These are phyloP conservation scores for Ormosia semicastrata DNA, from an alignment of 306 rosid genomes.

Conservation along the genomic window DNA sequence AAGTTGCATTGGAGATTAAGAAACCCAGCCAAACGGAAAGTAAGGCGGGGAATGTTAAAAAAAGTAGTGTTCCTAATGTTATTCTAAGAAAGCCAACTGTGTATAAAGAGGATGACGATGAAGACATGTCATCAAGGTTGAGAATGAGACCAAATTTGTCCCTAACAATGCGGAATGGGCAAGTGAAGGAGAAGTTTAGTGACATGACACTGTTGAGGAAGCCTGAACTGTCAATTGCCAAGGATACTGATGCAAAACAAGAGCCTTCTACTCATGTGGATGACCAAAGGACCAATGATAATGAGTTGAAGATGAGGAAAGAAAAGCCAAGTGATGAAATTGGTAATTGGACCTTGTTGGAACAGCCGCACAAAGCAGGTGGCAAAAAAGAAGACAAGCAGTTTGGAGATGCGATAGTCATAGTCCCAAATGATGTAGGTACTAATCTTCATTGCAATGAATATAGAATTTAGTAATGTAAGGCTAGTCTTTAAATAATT, in stretches of 20 bases:
- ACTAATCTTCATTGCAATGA: slow-evolving; percentile 22
- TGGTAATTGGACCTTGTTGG: slow-evolving; percentile 44
- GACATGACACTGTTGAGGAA: slow-evolving; percentile 83
- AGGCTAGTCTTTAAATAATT: slow-evolving; percentile 12
- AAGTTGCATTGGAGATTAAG: slow-evolving; percentile 42
- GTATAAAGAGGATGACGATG: slow-evolving; percentile 51
- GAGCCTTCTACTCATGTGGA: slow-evolving; percentile 34
- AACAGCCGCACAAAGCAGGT: slow-evolving; percentile 45
- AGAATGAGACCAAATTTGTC: slow-evolving; percentile 74
- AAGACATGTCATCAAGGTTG: slow-evolving; percentile 45
- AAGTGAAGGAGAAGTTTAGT: slow-evolving; percentile 60
- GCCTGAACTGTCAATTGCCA: slow-evolving; percentile 50
- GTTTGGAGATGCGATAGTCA: slow-evolving; percentile 28
- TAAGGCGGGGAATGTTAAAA: slow-evolving; percentile 37
- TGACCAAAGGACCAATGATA: slow-evolving; percentile 29
- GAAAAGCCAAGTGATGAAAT: slow-evolving; percentile 38
- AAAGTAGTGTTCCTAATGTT: slow-evolving; percentile 66
- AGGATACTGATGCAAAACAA: slow-evolving; percentile 27
- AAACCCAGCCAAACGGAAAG: slow-evolving; percentile 40
- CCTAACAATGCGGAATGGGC: slow-evolving; percentile 47
- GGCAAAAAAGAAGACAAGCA: slow-evolving; percentile 2
- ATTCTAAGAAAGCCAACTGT: slow-evolving; percentile 74
- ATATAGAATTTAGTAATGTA: slow-evolving; percentile 9
- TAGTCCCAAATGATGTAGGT: slow-evolving; percentile 44
- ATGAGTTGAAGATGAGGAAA: slow-evolving; percentile 29